A percentile compares a stretch with the other conserved stretches of the same genome.
These are phyloP conservation scores for Samsoniella hepiali DNA, from an alignment of 2,329 filamentous ascomycete species.

Conservation along the genomic window DNA sequence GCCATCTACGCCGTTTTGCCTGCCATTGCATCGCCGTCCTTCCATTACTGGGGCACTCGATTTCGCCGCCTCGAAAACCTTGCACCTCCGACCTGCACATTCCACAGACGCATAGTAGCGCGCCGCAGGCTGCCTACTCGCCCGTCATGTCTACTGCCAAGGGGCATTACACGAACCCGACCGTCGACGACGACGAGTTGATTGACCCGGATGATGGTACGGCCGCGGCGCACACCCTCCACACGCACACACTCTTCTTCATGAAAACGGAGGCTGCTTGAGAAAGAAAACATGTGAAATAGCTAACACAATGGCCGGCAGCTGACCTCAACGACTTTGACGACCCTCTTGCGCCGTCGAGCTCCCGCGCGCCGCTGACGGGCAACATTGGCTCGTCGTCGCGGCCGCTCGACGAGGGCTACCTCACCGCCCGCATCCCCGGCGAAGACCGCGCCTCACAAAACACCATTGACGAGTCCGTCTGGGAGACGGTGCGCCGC, in stretches of 20 bases:
- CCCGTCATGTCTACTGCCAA: conserved; percentile 44
- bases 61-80: neutral
- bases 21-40: neutral
- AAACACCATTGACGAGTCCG: conserved; percentile 94
- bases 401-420: conserved; percentile 65
- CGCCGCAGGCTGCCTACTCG: conserved; percentile 1
- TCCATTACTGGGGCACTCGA: too few species aligned
- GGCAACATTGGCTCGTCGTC: conserved; percentile 74
- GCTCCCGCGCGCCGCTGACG: conserved; percentile 74
- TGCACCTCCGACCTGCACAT: neutral
- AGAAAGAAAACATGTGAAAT: too few species aligned
- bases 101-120: neutral
- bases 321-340: conserved; percentile 91
- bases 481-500: conserved; percentile 94
- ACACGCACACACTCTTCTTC: too few species aligned
- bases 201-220: conserved; percentile 78
- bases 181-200: conserved; percentile 65
- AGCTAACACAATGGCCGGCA: conserved; percentile 33
- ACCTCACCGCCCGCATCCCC: conserved; percentile 83
- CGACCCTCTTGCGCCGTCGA: conserved; percentile 68
- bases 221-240: conserved; percentile 18
- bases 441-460: conserved; percentile 90
- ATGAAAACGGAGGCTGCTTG: too few species aligned
- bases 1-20: neutral
- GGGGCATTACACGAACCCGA: conserved; percentile 60